phyloP scores from a whole-genome alignment of 2,329 filamentous ascomycete species.

The Fusarium incarnatum region DNA sequence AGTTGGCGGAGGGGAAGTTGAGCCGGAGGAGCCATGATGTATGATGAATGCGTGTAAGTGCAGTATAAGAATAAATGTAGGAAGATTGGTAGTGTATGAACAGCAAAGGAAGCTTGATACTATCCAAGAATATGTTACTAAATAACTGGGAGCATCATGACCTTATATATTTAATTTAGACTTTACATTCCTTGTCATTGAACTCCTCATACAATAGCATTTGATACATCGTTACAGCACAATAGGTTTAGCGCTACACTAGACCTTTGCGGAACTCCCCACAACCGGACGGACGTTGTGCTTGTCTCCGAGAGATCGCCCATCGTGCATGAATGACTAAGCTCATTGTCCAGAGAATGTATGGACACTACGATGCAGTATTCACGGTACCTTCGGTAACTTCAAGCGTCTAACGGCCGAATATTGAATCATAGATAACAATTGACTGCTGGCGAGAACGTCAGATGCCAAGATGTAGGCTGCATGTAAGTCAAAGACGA shows the following conservation, averaged over 20 bases:
- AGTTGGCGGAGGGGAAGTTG: slow-evolving; percentile 49
- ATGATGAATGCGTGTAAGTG: neutral
- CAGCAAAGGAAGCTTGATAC: neutral
- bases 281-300: slow-evolving; percentile 14
- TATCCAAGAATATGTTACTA: neutral
- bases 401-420: neutral
- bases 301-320: slow-evolving; percentile 26
- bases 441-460: neutral
- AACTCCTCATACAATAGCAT: neutral
- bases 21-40: slow-evolving; percentile 33
- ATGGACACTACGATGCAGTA: neutral
- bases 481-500: neutral
- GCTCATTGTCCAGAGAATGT: neutral
- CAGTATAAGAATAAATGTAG: neutral
- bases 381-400: neutral
- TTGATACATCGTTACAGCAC: neutral
- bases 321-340: slow-evolving; percentile 40
- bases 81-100: neutral
- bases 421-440: neutral
- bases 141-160: neutral
- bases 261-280: neutral
- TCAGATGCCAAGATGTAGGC: neutral
- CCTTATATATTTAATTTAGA: slow-evolving; percentile 14
- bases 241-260: neutral
- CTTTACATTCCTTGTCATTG: neutral